Conservation (phyloP, 2,329 filamentous ascomycete genomes). For the Clathrospora elynae region DNA sequence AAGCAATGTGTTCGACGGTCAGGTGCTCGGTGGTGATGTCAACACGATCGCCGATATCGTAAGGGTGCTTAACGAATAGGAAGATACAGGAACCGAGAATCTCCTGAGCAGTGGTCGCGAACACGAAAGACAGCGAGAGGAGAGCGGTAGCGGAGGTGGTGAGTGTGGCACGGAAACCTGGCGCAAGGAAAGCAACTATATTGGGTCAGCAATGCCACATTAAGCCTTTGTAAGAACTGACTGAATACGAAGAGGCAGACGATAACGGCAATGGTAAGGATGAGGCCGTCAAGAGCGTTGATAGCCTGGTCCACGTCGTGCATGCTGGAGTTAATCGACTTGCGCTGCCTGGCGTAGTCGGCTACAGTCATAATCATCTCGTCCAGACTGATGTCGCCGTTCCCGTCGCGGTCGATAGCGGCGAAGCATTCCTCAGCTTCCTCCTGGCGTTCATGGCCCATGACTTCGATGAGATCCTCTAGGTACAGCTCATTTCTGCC, state of each 20-base stretch:
- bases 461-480: constrained; percentile 86
- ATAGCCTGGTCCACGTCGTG: constrained; percentile 97
- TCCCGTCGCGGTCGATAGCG: constrained; percentile 81
- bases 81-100: constrained; percentile 99
- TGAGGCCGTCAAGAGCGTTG: constrained; percentile 83
- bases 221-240: constrained; percentile 49
- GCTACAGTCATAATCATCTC: constrained; percentile 91
- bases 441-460: constrained; percentile 72
- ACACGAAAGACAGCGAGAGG: constrained; percentile 95
- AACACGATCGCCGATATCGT: constrained; percentile 92
- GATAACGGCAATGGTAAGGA: constrained; percentile 80
- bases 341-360: constrained; percentile 82
- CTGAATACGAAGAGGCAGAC: constrained; percentile 82
- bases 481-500: constrained; percentile 77
- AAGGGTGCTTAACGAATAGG: constrained; percentile 97
- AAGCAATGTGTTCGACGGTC: constrained; percentile 89
- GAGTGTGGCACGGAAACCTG: constrained; percentile 80
- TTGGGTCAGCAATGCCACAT: constrained; percentile 25
- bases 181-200: constrained; percentile 82
- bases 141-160: constrained; percentile 90
- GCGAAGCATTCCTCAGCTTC: constrained; percentile 87
- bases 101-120: constrained; percentile 88
- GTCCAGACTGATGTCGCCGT: constrained; percentile 92
- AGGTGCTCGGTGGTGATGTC: constrained; percentile 75
- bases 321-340: constrained; percentile 90